Conservation (phyloP, 129 eudicot genomes). For the Lactuca sativa region DNA sequence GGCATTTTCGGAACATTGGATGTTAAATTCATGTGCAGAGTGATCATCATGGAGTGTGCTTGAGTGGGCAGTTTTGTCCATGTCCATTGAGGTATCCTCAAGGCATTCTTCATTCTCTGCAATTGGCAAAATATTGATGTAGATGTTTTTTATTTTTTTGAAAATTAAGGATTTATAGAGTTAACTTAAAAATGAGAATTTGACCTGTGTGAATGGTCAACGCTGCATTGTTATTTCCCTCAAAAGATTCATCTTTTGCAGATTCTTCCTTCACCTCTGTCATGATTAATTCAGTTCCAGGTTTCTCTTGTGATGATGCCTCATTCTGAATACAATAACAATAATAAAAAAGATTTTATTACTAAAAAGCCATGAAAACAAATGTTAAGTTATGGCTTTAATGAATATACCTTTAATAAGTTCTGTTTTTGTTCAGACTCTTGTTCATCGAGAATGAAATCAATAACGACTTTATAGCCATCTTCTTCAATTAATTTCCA, state of each 20-base stretch:
- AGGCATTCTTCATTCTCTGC: neutral
- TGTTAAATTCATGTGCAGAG: constrained; percentile 2
- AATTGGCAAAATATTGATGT: constrained; percentile 1
- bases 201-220: constrained; percentile 12
- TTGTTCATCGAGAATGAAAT: constrained; percentile 24
- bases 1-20: constrained; percentile 10
- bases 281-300: constrained; percentile 2
- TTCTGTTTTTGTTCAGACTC: constrained; percentile 14
- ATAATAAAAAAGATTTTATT: neutral
- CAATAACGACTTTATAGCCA: constrained; percentile 21
- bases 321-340: constrained; percentile 11
- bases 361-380: neutral
- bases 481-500: constrained; percentile 28
- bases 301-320: constrained; percentile 12
- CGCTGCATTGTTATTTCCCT: neutral
- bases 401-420: constrained; percentile 13
- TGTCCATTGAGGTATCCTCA: constrained; percentile 4
- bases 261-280: neutral
- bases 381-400: neutral
- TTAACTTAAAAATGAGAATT: neutral
- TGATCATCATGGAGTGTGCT: constrained; percentile 19
- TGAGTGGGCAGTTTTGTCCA: neutral
- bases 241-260: constrained; percentile 1
- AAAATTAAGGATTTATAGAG: constrained; percentile 8
- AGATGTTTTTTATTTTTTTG: constrained; percentile 2